Base-by-base conservation (phyloP, 2,329 filamentous ascomycete genomes). In the Plenodomus tracheiphilus region DNA sequence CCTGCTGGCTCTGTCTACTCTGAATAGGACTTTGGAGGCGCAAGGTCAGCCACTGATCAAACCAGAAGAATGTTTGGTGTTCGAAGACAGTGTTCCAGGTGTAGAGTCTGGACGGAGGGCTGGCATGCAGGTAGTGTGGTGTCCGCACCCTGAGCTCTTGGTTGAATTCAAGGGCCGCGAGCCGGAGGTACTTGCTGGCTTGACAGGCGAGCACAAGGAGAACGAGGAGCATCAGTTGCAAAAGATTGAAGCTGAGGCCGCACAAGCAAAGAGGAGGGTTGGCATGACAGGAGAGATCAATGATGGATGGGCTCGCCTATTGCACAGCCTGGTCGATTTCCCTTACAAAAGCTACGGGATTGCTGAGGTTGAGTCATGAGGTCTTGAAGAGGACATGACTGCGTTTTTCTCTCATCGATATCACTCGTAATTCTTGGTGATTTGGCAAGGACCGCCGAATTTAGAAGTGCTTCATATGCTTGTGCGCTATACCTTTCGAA, bases 121-220 rank as follows among this genome's bases (percentile, higher is more conserved):
- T 0, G 93, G 93, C 0, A 97, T 97, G 93, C 85, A 93, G 58
- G 91, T 95, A 11, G 80, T 96, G 1, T 99, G 94, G 94, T 87
- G 85, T 61, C 94, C 94, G 19, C 91, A 97, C 74, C 83, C 85
- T 1, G 89, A 84, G 65, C 75, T 99, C 43, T 79, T 88, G 74
- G 78, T 83, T 43, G 89, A 93, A 70, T 96, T 89, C 62, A 76
- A 79, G 35, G 91, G 88, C 1, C 81, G 86, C 37, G 91, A 96
- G 75, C 81, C 81, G 10, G 84, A 91, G 68, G 90, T 99, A 2
- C 76, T 99, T 18, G 93, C 94, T 0, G 94, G 92, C 0, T 75
- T 85, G 60, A 91, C 87, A 19, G 89, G 88, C 1, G 85, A 88
- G 74, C 87, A 84, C 54, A 82, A 81, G 55, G 81, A 82, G 52